Conservation (phyloP, 768 basidiomycete genomes). For the Daedaleopsis sinensis region DNA sequence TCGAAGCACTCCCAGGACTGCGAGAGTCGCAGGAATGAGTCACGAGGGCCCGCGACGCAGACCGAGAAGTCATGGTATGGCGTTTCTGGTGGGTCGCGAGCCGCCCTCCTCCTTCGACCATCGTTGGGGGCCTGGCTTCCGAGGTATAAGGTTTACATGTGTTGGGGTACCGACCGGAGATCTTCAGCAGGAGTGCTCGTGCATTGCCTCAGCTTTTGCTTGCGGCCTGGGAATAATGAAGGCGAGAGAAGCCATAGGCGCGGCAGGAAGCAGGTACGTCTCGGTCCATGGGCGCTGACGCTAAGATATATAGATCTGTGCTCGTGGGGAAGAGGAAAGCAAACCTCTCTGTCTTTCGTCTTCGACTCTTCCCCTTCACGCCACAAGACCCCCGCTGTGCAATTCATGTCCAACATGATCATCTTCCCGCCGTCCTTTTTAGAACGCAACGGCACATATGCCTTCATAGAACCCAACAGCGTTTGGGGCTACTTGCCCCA, state of each 20-base stretch:
- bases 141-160: neutral
- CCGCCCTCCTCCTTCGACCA: neutral
- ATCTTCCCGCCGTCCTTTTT: constrained; percentile 11
- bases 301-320: too few species aligned
- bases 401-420: neutral
- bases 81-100: neutral
- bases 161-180: neutral
- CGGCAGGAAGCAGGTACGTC: too few species aligned
- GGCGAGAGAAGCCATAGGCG: too few species aligned
- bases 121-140: neutral
- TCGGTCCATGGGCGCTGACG: too few species aligned
- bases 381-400: too few species aligned
- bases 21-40: too few species aligned
- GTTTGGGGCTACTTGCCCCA: constrained; percentile 29
- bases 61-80: neutral
- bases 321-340: too few species aligned
- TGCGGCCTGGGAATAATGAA: neutral
- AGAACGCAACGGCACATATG: constrained; percentile 10
- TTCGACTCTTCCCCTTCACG: too few species aligned
- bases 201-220: too few species aligned
- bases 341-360: too few species aligned
- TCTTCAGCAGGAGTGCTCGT: neutral
- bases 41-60: too few species aligned
- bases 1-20: too few species aligned
- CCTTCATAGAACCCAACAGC: constrained; percentile 12